These are phyloP conservation scores for Rhododendron kiyosumense DNA, from an alignment of 148 eudicot species.

Conservation along the genomic window DNA sequence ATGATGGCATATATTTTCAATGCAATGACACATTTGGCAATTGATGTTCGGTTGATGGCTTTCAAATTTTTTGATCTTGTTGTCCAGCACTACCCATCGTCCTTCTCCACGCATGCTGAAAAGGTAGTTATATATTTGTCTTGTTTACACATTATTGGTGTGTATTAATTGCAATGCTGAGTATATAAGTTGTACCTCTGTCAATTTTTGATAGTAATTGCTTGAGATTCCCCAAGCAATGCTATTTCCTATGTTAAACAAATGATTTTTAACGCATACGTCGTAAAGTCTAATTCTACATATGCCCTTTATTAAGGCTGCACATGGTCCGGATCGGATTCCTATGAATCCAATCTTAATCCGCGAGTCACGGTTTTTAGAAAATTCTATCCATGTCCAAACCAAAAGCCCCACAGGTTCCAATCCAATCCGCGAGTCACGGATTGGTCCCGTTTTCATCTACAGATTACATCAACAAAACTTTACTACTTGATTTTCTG, in stretches of 20 bases:
- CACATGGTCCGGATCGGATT: background rate
- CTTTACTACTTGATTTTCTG: background rate
- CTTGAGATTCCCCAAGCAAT: background rate
- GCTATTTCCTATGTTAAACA: background rate
- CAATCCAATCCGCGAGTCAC: background rate
- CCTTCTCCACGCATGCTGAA: conserved; percentile 68
- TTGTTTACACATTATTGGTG: background rate
- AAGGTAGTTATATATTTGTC: conserved; percentile 47
- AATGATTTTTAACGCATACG: background rate
- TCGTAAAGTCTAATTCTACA: background rate
- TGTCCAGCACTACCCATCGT: conserved; percentile 62
- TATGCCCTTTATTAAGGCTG: background rate
- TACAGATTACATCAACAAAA: background rate
- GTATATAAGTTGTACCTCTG: background rate
- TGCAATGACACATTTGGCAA: conserved; percentile 83
- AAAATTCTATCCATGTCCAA: background rate
- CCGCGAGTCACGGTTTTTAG: background rate
- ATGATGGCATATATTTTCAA: conserved; percentile 80
- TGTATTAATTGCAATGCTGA: background rate
- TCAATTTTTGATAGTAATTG: background rate
- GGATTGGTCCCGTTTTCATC: background rate
- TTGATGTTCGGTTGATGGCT: conserved; percentile 90
- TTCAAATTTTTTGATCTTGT: conserved; percentile 83
- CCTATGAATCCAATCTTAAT: background rate
- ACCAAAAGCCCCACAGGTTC: background rate